Evolutionary conservation across 2,329 filamentous ascomycete species (phyloP).

Genomic region (Falciphora oryzae): DNA sequence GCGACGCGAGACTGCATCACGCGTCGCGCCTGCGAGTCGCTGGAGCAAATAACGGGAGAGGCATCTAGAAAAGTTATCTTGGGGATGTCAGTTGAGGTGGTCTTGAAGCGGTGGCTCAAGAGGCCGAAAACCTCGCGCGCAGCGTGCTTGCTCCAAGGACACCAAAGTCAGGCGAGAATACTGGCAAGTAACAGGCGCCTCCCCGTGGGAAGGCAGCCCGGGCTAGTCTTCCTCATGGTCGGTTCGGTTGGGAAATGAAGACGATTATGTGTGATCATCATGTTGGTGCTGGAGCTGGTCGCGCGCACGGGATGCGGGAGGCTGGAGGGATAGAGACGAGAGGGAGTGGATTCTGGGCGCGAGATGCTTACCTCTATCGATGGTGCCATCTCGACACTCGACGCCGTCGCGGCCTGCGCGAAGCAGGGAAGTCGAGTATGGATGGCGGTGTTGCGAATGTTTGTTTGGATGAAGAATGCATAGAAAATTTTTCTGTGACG

Average conservation of each 20-base stretch:
- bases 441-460: too few relatives aligned
- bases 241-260: conserved; percentile 89
- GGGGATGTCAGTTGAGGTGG: neutral
- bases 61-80: neutral
- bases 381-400: too few relatives aligned
- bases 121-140: neutral
- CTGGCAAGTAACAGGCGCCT: conserved; percentile 84
- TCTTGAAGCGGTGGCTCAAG: neutral
- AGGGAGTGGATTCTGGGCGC: neutral
- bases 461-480: too few relatives aligned
- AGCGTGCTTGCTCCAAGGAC: neutral
- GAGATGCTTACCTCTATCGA: neutral
- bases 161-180: conserved; percentile 68
- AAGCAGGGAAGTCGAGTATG: too few relatives aligned
- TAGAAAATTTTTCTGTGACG: too few relatives aligned
- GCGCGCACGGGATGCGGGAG: neutral
- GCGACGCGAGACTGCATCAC: neutral
- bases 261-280: conserved; percentile 65
- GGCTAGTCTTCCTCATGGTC: conserved; percentile 73
- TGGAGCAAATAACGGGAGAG: neutral
- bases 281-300: conserved; percentile 29
- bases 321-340: too few relatives aligned
- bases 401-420: too few relatives aligned
- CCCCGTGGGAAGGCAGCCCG: conserved; percentile 51
- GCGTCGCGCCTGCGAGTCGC: neutral